Evolutionary conservation across 257 asterid species (phyloP), one percentile per base, ranked within the genome.

Genomic region (Verbascum thapsus): DNA sequence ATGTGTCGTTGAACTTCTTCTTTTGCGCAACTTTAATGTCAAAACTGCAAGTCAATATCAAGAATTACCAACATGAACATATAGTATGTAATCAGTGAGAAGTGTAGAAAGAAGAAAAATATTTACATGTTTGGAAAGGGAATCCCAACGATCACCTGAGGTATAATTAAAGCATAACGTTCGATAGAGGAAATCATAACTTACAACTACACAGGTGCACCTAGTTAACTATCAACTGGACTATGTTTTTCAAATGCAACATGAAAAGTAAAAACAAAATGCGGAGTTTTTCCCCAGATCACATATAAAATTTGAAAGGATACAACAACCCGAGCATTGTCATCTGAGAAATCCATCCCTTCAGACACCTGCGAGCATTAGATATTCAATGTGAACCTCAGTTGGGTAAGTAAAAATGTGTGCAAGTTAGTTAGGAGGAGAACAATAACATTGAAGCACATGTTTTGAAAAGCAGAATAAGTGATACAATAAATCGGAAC

Each of bases 301-400:
- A 49, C 50, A 73, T 26, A 56, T 16, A 35, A 57, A 49, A 53
- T 38, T 30, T 37, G 53, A 19, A 85, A 94, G 97, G 95, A 90
- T 94, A 94, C 99, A 66, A 90, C 99, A 63, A 67, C 96, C 63
- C 99, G 83, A 66, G 99, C 99, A 79, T 87, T 85, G 70, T 94
- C 96, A 69, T 94, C 96, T 22, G 99, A 79, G 82, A 94, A 94
- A 79, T 94, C 99, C 72, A 94, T 82, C 72, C 99, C 99, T 90
- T 94, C 99, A 48, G 99, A 90, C 67, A 87, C 94, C 99, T 92
- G 82, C 81, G 82, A 42, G 66, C 58, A 58, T 38, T 37, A 59
- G 17, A 39, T 41, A n/a, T 50, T 49, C 44, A 66, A 20, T 65
- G 44, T 22, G 50, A 69, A 63, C 50, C 30, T 69, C 40, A 41